phyloP scores from a whole-genome alignment of 805 yeast genomes.

The Wickerhamomyces bovis region DNA sequence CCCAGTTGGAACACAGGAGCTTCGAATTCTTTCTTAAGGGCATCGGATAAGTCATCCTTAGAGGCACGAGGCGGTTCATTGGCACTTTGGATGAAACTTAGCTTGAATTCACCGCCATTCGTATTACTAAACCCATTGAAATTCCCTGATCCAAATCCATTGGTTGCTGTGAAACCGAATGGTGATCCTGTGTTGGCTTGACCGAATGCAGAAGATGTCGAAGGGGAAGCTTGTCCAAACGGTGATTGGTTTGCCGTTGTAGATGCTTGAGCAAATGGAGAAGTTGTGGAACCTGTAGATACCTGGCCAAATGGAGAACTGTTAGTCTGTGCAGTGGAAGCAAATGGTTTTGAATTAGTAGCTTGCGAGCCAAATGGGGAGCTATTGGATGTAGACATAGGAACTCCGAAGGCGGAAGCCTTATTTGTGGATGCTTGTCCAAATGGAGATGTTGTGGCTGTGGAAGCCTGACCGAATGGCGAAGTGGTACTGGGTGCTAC shows the following conservation, averaged over 20 bases:
- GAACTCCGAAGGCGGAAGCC: conserved; percentile 1
- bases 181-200: neutral
- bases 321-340: neutral
- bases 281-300: neutral
- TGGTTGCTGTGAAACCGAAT: conserved; percentile 5
- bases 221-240: conserved; percentile 9
- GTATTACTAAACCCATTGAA: conserved; percentile 6
- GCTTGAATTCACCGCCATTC: conserved; percentile 11
- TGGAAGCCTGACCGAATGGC: neutral
- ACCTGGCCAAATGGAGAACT: conserved; percentile 1
- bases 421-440: neutral
- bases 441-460: neutral
- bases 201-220: conserved; percentile 1
- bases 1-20: conserved; percentile 49
- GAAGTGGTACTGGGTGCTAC: neutral
- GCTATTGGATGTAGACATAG: neutral
- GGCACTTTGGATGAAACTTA: conserved; percentile 29
- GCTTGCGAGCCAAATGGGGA: conserved; percentile 2
- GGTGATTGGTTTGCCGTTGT: conserved; percentile 13
- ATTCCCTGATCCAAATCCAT: neutral
- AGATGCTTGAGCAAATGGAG: conserved; percentile 5
- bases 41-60: conserved; percentile 37
- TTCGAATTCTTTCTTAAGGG: conserved; percentile 41
- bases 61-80: conserved; percentile 25
- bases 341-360: conserved; percentile 2